phyloP scores from a whole-genome alignment of 192 early-diverging fungal genomes.

The Entomortierella parvispora region DNA sequence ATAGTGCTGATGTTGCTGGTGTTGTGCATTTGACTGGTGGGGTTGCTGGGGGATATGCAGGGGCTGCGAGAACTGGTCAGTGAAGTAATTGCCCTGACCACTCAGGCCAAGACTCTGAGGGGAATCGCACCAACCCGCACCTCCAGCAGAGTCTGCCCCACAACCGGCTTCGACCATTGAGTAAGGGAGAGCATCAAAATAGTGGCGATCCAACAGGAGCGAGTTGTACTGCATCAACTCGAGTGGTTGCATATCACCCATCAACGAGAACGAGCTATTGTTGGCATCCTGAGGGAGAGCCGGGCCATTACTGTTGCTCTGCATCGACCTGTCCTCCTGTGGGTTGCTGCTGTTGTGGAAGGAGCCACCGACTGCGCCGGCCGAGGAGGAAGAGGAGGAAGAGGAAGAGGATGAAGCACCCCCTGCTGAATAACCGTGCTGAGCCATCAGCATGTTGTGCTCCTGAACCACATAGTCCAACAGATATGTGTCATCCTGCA shows the following conservation, averaged over 20 bases:
- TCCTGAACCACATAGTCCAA: slow-evolving; percentile 35
- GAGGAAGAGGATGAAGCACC: slow-evolving; percentile 11
- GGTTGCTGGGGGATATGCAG: slow-evolving; percentile 17
- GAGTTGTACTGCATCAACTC: slow-evolving; percentile 50
- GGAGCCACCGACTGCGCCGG: slow-evolving; percentile 7
- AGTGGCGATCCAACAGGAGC: slow-evolving; percentile 31
- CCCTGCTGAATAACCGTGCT: slow-evolving; percentile 12
- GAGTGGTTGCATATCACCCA: slow-evolving; percentile 32
- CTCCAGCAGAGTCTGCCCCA: slow-evolving; percentile 17
- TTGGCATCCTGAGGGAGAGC: background rate
- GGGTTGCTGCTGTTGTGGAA: slow-evolving; percentile 3
- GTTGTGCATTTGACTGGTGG: background rate
- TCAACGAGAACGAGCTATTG: slow-evolving; percentile 17
- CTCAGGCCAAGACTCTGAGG: slow-evolving; percentile 18
- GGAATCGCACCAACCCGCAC: slow-evolving; percentile 24
- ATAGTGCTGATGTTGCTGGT: slow-evolving; percentile 16
- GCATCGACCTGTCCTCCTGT: background rate
- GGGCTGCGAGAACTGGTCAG: slow-evolving; percentile 24
- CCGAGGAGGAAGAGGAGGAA: slow-evolving; percentile 2
- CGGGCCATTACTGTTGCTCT: background rate
- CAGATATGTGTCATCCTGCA: slow-evolving; percentile 30
- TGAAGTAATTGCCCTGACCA: slow-evolving; percentile 11
- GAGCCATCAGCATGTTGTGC: slow-evolving; percentile 27
- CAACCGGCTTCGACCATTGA: slow-evolving; percentile 23
- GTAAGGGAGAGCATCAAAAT: slow-evolving; percentile 27